Base-by-base conservation (phyloP, 139 green algal species). In the Asterochloris sp. region DNA sequence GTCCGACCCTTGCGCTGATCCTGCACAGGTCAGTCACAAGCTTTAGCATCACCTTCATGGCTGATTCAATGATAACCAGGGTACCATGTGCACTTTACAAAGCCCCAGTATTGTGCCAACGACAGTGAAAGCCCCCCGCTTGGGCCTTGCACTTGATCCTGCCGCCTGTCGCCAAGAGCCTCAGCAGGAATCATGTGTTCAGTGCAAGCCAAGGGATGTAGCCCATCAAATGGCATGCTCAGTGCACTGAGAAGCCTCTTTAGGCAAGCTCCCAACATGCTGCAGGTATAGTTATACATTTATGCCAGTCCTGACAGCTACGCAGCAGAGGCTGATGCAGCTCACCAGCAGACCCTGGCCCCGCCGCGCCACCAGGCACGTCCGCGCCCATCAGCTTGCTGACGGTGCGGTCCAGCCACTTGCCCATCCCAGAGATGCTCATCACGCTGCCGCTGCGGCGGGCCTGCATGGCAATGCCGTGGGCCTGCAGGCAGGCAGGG, bases 341-440 rank as follows among this genome's bases (percentile, higher is more conserved):
- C 47, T 26, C 27, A 19, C 77, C 63, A n/a, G 62, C 69, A 13
- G 81, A 84, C 24, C 73, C 73, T 24, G 73, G 62, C 17, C 76
- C 73, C 60, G 73, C 74, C 28, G 54, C 17, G 10, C 28, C 23
- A 27, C 62, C 26, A 29, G 19, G 62, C 15, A 80, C 82, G 15
- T 79, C 80, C 19, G 71, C 81, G 13, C 89, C 89, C 69, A 94
- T 88, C 16, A 94, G 79, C 17, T 82, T 85, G 19, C 86, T 90
- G 75, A 94, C 88, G 21, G 86, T 83, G 10, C 81, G 79, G 78
- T 94, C 90, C 63, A 93, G 79, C 83, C 86, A 88, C 6, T 86
- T 61, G 21, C 90, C 87, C 75, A 94, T 62, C 74, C 85, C 89
- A 60, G 76, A 80, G 60, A 74, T 81, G 64, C 79, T 85, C 14